Evolutionary conservation across 108 stramenopile species (phyloP).

Genomic region (Pseudonitzschia multistriata): DNA sequence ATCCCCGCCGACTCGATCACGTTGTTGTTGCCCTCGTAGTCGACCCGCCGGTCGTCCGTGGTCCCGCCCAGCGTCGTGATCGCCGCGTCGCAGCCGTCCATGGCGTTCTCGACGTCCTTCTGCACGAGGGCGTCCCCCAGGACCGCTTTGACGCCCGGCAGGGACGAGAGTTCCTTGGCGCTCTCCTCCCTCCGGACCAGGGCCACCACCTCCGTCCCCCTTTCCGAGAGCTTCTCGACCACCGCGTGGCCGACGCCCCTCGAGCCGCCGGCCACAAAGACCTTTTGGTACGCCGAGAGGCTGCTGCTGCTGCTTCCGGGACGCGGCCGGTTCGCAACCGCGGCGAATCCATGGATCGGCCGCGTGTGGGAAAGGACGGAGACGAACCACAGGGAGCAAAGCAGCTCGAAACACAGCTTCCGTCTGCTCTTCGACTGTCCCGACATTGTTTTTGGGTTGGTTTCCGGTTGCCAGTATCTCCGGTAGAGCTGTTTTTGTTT

Average conservation of each 20-base stretch:
- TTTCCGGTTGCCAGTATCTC: no score
- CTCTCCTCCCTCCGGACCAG: slow-evolving; percentile 83
- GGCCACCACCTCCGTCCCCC: slow-evolving; percentile 80
- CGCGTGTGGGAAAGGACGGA: not conserved
- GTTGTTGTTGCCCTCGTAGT: slow-evolving; percentile 93
- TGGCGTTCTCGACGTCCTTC: slow-evolving; percentile 88
- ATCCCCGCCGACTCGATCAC: slow-evolving; percentile 96
- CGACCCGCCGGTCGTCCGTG: slow-evolving; percentile 64
- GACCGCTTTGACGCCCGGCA: slow-evolving; percentile 83
- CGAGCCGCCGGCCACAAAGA: slow-evolving; percentile 92
- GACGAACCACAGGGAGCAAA: not conserved
- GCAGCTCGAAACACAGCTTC: not conserved
- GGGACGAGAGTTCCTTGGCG: slow-evolving; percentile 54
- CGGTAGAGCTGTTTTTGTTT: no score
- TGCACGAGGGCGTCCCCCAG: slow-evolving; percentile 92
- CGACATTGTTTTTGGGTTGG: no score
- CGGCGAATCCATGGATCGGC: not conserved
- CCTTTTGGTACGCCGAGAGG: slow-evolving; percentile 73
- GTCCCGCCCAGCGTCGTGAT: slow-evolving; percentile 91
- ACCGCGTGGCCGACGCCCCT: slow-evolving; percentile 83
- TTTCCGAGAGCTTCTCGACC: slow-evolving; percentile 65
- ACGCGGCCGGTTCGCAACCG: no score
- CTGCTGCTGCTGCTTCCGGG: not conserved
- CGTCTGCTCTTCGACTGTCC: not conserved
- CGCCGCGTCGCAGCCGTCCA: slow-evolving; percentile 96